Conservation (phyloP, 2,329 filamentous ascomycete species). For the Pleurostoma richardsiae region DNA sequence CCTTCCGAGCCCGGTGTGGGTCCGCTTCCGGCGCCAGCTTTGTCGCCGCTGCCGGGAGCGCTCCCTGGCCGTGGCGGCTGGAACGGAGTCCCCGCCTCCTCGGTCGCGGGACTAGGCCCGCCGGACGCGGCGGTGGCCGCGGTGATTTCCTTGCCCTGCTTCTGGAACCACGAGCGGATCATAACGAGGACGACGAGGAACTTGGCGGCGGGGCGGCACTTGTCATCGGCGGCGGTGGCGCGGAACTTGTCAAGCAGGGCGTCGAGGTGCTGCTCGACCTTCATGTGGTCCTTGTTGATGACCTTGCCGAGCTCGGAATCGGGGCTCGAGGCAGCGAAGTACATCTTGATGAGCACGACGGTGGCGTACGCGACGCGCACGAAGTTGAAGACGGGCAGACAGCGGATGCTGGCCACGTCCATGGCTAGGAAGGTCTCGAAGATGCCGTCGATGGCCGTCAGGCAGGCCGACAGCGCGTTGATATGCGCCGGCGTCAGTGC, state of each 20-base stretch:
- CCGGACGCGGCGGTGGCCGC: slow-evolving; percentile 5
- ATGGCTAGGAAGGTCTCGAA: slow-evolving; percentile 62
- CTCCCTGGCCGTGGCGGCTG: slow-evolving; percentile 10
- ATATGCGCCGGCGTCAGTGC: slow-evolving; percentile 54
- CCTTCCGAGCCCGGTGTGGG: slow-evolving; percentile 2
- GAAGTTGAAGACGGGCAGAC: slow-evolving; percentile 65
- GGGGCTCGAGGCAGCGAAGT: slow-evolving; percentile 60
- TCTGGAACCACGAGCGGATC: slow-evolving; percentile 64
- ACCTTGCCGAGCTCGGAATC: slow-evolving; percentile 64
- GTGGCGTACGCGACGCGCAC: slow-evolving; percentile 68
- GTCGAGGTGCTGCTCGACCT: slow-evolving; percentile 62
- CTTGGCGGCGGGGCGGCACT: slow-evolving; percentile 61
- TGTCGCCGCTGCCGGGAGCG: neutral
- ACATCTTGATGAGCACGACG: slow-evolving; percentile 70
- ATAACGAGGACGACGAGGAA: slow-evolving; percentile 67
- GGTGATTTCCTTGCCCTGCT: slow-evolving; percentile 19
- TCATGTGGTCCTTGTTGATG: slow-evolving; percentile 63
- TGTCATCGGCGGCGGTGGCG: slow-evolving; percentile 56
- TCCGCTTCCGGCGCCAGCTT: slow-evolving; percentile 7
- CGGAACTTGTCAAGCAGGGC: slow-evolving; percentile 65
- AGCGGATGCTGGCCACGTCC: slow-evolving; percentile 53
- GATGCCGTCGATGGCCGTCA: slow-evolving; percentile 61
- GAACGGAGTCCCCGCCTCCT: slow-evolving; percentile 13
- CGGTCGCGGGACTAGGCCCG: neutral
- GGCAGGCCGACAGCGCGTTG: slow-evolving; percentile 61